Evolutionary conservation across 352 stramenopile species (phyloP), one percentile per base, ranked within the genome.

Genomic region (Elongisporangium anandrum): DNA sequence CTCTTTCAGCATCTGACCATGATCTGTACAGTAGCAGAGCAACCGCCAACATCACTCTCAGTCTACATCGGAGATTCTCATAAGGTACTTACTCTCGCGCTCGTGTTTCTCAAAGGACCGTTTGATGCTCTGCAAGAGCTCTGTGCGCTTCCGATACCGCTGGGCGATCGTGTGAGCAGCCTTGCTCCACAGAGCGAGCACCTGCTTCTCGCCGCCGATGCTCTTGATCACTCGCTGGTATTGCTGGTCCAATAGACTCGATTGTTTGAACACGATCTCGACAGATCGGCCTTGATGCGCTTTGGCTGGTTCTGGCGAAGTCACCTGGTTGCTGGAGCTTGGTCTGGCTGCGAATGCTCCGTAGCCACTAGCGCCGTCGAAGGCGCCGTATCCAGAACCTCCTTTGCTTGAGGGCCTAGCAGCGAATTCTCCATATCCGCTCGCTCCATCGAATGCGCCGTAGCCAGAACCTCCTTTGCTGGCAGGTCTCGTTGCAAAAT

Each of bases 71-170:
- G 29, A 45, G 6, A 45, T 17, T 17, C 34, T 45, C 50, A 49
- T 47, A 39, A 47, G 22, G 23, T n/a, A 61, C 70, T 48, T 59
- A 83, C 73, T 84, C 47, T 72, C 59, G 15, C 56, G 60, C 21
- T 86, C 78, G 34, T 75, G 75, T 45, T 81, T 85, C 57, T 87
- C 76, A 53, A 88, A 87, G 57, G 68, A 85, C 50, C 76, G 70
- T 20, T 79, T 79, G 29, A 87, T 61, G 6, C 66, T 54, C 60
- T 85, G 75, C 22, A 87, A 45, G 3, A 85, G 53, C 29, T 84
- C 76, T 3, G 74, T 85, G 24, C 74, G 74, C 54, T 73, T 79
- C 17, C 62, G 52, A 39, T 78, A 62, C 24, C 79, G 66, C 52
- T 81, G 73, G 20, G 62, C 72, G 50, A 88, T 59, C 15, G 73